These are phyloP conservation scores for Pulveroboletus sp. DNA, from an alignment of 768 basidiomycete genomes.

Conservation along the genomic window DNA sequence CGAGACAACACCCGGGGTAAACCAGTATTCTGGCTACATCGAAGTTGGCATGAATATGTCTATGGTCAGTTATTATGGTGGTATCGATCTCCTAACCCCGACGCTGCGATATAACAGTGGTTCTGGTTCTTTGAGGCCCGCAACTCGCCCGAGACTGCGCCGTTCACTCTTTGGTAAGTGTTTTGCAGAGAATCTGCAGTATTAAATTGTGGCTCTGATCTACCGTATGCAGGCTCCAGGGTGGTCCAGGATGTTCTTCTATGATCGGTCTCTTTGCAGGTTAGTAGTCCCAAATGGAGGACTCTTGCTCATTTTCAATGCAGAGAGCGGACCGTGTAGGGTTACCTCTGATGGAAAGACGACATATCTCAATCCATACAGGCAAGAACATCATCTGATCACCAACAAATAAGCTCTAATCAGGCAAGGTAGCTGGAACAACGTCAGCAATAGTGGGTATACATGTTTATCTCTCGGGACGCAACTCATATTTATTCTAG, in stretches of 20 bases:
- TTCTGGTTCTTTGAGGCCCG: constrained; percentile 76
- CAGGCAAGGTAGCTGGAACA: constrained; percentile 55
- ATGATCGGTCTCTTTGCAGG: constrained; percentile 70
- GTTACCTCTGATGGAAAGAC: constrained; percentile 54
- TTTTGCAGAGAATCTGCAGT: neutral
- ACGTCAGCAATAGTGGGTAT: constrained; percentile 61
- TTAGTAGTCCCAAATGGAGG: constrained; percentile 5
- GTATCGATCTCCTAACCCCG: neutral
- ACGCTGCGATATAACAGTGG: constrained; percentile 42
- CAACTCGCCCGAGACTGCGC: constrained; percentile 55
- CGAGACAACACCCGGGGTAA: constrained; percentile 61
- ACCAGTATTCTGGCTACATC: constrained; percentile 61
- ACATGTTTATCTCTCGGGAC: neutral
- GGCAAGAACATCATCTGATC: constrained; percentile 31
- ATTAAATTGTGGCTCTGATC: constrained; percentile 1
- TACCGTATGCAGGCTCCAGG: constrained; percentile 44
- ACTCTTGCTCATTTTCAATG: neutral
- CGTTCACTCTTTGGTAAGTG: constrained; percentile 60
- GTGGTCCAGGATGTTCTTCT: constrained; percentile 61
- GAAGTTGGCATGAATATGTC: constrained; percentile 57
- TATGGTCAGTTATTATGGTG: constrained; percentile 39
- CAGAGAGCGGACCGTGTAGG: constrained; percentile 65
- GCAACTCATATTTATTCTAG: constrained; percentile 27
- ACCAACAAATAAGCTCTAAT: neutral
- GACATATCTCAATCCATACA: constrained; percentile 59